Evolutionary conservation across 139 green algal species (phyloP), one percentile per base, ranked within the genome.

Genomic region (Volvox africanus): DNA sequence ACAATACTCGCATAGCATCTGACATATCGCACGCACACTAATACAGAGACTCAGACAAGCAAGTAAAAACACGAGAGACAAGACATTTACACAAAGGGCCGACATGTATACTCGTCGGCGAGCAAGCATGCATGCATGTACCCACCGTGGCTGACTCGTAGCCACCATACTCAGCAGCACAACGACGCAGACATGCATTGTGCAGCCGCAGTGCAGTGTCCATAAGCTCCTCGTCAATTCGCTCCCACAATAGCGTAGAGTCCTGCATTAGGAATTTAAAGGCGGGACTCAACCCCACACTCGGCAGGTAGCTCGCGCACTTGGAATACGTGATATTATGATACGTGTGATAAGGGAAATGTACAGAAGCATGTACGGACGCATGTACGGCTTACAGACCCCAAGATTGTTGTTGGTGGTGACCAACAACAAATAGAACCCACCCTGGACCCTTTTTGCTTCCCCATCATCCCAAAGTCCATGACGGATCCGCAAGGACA

Each of bases 121-220:
- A 80, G 24, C n/a, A n/a, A 80, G 2, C 73, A 20, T 80, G 2
- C 73, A 20, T 80, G 18, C 73, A 35, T 9, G 55, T 44, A 62
- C 91, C 91, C 75, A 94, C 93, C 32, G 91, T 94, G 19, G 89
- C 81, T 44, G 76, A 89, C 84, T 95, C 93, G 61, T 94, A 95
- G 61, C 91, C 93, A 21, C 75, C 55, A 67, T 81, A 69, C 26
- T 32, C 61, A 17, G 68, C 61, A 20, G 91, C 33, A 21, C 87
- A 30, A 18, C 61, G 62, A 21, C 93, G 85, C 11, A 95, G 81
- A 80, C 79, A 90, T 33, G 82, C 61, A 81, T 94, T 69, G 69
- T 95, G 93, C 88, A 94, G 68, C n/a, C 84, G 28, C 83, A 94
- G 26, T 16, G 92, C 82, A 6, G 19, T 21, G 50, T 92, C 83